Base-by-base conservation (phyloP, 78 protist species). In the Dictyostelium capitatum region DNA sequence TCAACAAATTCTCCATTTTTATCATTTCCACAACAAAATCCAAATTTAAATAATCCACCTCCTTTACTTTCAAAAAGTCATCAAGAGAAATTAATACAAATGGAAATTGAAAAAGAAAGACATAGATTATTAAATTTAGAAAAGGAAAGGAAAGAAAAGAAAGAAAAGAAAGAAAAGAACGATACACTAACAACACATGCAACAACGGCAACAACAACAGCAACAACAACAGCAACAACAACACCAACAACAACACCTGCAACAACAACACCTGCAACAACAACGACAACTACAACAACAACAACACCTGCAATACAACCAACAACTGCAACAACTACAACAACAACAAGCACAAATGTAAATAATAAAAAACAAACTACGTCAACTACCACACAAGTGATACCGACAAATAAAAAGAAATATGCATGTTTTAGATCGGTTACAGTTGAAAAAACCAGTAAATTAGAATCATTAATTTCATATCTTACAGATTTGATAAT, bases 401-500 rank as follows among this genome's bases (percentile, higher is more conserved):
- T 53, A 12, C 12, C 20, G 6, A 30, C 75, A 67, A 67, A 12
- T 30, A 19, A 67, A 28, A 25, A 67, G 75, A 67, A 73, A 73
- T 20, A 6, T 6, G 54, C 73, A 19, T 72, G 47, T 23, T 83
- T 20, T 74, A 83, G 56, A 37, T n/a, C 81, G 4, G 56, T 23
- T 1, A 43, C 91, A 2, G 25, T 41, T 1, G 75, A 83, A 37
- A 6, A 83, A 73, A 51, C 25, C 46, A 23, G 43, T 11, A 80
- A 59, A 64, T 1, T 75, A 43, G 23, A 53, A 15, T 37, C 74
- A 30, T 37, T 64, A 1, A 28, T 87, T 14, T 23, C 46, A 41
- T 87, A 50, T 51, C 65, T 87, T 30, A 77, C 84, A 59, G 47
- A 62, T 65, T 51, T 87, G 7, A 87, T 87, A 28, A 59, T 53